These are phyloP conservation scores for Lithocarpus polystachyus DNA, from an alignment of 306 rosid species.

Conservation along the genomic window DNA sequence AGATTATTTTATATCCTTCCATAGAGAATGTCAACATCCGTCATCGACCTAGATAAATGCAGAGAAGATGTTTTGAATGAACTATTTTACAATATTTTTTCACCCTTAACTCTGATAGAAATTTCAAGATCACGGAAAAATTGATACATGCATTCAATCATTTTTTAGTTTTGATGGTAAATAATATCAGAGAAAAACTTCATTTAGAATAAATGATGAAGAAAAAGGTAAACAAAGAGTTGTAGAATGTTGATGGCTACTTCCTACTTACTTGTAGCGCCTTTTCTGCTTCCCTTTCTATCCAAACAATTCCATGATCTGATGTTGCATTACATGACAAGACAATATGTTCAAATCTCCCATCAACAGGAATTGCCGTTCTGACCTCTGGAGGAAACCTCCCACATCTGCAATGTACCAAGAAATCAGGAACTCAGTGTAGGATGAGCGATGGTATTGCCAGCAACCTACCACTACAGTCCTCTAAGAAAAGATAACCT, in stretches of 20 bases:
- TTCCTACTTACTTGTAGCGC: conserved; percentile 75
- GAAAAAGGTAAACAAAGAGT: background rate
- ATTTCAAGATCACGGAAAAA: background rate
- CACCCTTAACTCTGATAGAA: background rate
- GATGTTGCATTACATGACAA: conserved; percentile 83
- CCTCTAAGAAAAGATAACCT: background rate
- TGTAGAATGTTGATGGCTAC: background rate
- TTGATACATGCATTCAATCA: background rate
- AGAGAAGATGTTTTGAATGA: background rate
- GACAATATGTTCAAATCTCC: conserved; percentile 98
- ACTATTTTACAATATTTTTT: background rate
- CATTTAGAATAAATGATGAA: background rate
- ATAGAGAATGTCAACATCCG: background rate
- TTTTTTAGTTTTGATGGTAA: background rate
- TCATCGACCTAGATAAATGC: background rate
- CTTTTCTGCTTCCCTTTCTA: conserved; percentile 84
- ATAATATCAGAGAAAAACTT: background rate
- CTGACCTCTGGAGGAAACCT: conserved; percentile 97
- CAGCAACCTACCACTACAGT: background rate
- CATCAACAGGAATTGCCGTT: conserved; percentile 99
- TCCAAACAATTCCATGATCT: conserved; percentile 90
- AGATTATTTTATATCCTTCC: background rate
- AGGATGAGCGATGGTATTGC: conserved; percentile 2
- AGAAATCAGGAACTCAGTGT: conserved; percentile 21
- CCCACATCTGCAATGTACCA: conserved; percentile 71